Conservation (phyloP, 148 eudicot species). For the Heliamphora exappendiculata region DNA sequence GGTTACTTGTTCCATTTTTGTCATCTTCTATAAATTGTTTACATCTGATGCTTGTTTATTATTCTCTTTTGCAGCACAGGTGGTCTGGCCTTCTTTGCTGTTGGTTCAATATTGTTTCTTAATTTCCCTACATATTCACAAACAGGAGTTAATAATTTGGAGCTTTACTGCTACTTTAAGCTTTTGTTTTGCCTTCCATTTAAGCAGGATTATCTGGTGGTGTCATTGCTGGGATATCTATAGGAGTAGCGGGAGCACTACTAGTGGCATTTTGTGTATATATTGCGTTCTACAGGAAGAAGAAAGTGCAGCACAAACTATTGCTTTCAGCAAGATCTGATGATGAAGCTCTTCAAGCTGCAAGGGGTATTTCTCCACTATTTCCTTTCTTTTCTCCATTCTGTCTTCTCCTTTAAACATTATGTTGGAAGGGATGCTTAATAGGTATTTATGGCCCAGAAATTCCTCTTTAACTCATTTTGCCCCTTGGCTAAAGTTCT, state of each 20-base stretch:
- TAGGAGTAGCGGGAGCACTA: conserved; percentile 13
- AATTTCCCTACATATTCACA: background rate
- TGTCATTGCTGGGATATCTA: conserved; percentile 16
- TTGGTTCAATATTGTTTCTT: conserved; percentile 12
- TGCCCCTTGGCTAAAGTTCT: background rate
- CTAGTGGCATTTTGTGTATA: conserved; percentile 11
- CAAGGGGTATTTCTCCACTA: background rate
- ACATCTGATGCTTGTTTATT: background rate
- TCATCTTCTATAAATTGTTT: background rate
- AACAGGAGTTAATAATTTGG: conserved; percentile 6
- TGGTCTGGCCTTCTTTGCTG: conserved; percentile 20
- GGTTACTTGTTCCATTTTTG: conserved; percentile 1
- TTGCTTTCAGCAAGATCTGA: conserved; percentile 1
- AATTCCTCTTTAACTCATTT: background rate
- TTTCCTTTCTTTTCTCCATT: background rate
- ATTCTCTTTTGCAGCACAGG: conserved; percentile 42
- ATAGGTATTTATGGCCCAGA: background rate
- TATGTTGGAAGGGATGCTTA: background rate
- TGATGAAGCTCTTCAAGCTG: conserved; percentile 6
- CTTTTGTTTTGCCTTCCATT: background rate
- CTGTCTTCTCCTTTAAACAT: background rate
- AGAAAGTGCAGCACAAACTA: background rate
- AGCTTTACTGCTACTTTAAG: conserved; percentile 3
- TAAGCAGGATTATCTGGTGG: conserved; percentile 13
- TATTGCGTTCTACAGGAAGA: conserved; percentile 10